Percentiles rank a stretch among this genome's conserved stretches.
These are phyloP conservation scores for Lichtheimia corymbifera DNA, from an alignment of 371 early-diverging fungal species.

Conservation along the genomic window DNA sequence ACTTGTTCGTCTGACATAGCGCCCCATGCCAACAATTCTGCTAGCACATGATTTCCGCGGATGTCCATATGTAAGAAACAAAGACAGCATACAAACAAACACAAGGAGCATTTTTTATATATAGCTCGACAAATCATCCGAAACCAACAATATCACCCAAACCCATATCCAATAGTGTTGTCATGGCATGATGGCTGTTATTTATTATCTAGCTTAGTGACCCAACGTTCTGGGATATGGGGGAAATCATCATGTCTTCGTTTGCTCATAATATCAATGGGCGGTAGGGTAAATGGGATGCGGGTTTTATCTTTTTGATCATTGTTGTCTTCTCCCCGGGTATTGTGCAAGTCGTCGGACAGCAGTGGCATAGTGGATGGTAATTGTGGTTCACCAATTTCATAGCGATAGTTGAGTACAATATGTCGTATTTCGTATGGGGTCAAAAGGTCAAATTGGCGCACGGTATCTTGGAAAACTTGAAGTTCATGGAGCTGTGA, in stretches of 20 bases:
- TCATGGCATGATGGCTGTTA: too few species aligned
- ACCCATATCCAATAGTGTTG: too few species aligned
- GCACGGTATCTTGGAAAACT: slow-evolving; percentile 68
- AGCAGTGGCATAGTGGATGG: slow-evolving; percentile 19
- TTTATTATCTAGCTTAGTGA: too few species aligned
- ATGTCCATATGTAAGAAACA: not conserved
- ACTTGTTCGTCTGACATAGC: not conserved
- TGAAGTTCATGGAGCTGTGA: slow-evolving; percentile 66
- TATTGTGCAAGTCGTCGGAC: not conserved
- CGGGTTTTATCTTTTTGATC: too few species aligned
- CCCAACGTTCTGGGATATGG: too few species aligned
- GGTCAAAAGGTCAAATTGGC: slow-evolving; percentile 62
- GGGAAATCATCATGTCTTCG: too few species aligned
- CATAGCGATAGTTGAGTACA: slow-evolving; percentile 82
- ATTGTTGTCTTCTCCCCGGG: too few species aligned
- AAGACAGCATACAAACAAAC: not conserved
- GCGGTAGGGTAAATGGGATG: too few species aligned
- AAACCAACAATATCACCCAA: too few species aligned
- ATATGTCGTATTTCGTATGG: slow-evolving; percentile 69
- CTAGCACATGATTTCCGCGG: not conserved
- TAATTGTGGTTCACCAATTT: slow-evolving; percentile 75
- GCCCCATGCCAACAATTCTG: not conserved
- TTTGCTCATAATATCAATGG: too few species aligned
- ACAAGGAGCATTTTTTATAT: not conserved
- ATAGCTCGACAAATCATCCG: not conserved